A percentile compares a stretch with the other conserved stretches of the same genome.
Conservation (phyloP, 768 basidiomycete species). For the Chalciporus pseudorubinellus region DNA sequence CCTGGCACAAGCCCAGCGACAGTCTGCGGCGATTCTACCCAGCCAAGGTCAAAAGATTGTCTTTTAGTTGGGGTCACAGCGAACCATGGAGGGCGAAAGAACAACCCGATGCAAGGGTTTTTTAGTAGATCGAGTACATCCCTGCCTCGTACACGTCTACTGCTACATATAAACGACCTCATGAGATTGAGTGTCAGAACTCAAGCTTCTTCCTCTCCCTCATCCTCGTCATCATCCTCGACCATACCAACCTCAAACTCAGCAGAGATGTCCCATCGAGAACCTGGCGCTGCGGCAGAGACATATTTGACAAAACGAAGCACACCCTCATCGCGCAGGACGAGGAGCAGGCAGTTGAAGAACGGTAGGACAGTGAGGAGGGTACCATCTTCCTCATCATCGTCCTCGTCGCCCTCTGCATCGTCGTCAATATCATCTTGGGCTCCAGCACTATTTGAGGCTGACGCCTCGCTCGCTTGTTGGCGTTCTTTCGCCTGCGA, state of each 20-base stretch:
- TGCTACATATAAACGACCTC: neutral
- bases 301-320: slow-evolving; percentile 97
- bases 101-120: neutral
- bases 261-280: slow-evolving; percentile 89
- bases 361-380: slow-evolving; percentile 84
- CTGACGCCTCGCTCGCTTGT: slow-evolving; percentile 14
- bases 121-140: neutral
- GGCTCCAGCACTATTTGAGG: slow-evolving; percentile 5
- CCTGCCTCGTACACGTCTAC: neutral
- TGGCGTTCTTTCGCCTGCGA: slow-evolving; percentile 17
- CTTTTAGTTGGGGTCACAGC: slow-evolving; percentile 42
- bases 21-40: slow-evolving; percentile 67
- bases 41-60: slow-evolving; percentile 70
- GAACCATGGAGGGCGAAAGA: neutral
- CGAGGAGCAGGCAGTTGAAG: slow-evolving; percentile 86
- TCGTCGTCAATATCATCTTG: slow-evolving; percentile 21
- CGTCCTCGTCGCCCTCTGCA: slow-evolving; percentile 35
- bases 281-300: slow-evolving; percentile 83
- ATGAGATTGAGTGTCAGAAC: neutral
- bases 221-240: slow-evolving; percentile 69
- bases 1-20: slow-evolving; percentile 71
- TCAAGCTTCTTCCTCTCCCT: slow-evolving; percentile 33
- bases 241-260: slow-evolving; percentile 91
- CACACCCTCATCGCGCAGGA: slow-evolving; percentile 88
- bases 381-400: slow-evolving; percentile 67